phyloP scores from a whole-genome alignment of 768 basidiomycete genomes.

The Nevesoporus exiguus region DNA sequence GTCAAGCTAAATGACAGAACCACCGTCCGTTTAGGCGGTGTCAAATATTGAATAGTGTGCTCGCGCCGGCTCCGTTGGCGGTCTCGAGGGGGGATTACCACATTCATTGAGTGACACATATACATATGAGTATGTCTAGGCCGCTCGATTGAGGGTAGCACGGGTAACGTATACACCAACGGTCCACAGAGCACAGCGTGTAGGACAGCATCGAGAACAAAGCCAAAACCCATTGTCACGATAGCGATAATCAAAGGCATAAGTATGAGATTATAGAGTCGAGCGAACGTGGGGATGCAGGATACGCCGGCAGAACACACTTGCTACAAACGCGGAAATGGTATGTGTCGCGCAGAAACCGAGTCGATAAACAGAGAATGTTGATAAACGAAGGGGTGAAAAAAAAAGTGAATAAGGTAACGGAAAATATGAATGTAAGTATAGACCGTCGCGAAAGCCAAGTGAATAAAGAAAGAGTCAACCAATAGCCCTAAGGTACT shows the following conservation, averaged over 20 bases:
- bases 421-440: slow-evolving; percentile 23
- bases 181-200: slow-evolving; percentile 18
- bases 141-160: slow-evolving; percentile 13
- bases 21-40: neutral
- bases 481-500: slow-evolving; percentile 58
- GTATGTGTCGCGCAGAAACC: slow-evolving; percentile 32
- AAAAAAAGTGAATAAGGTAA: slow-evolving; percentile 33
- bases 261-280: slow-evolving; percentile 31
- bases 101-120: slow-evolving; percentile 3
- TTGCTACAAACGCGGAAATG: slow-evolving; percentile 21
- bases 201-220: slow-evolving; percentile 27
- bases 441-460: slow-evolving; percentile 32
- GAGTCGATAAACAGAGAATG: slow-evolving; percentile 31
- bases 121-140: slow-evolving; percentile 2
- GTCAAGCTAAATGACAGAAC: neutral
- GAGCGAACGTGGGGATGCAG: slow-evolving; percentile 29
- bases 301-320: slow-evolving; percentile 23
- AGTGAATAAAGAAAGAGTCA: slow-evolving; percentile 53
- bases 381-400: slow-evolving; percentile 16
- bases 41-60: neutral
- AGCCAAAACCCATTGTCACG: slow-evolving; percentile 19
- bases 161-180: slow-evolving; percentile 22
- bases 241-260: slow-evolving; percentile 30
- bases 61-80: neutral
- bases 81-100: slow-evolving; percentile 1